Base-by-base conservation (phyloP, 345 rosid genomes). In the Hibiscus mutabilis region DNA sequence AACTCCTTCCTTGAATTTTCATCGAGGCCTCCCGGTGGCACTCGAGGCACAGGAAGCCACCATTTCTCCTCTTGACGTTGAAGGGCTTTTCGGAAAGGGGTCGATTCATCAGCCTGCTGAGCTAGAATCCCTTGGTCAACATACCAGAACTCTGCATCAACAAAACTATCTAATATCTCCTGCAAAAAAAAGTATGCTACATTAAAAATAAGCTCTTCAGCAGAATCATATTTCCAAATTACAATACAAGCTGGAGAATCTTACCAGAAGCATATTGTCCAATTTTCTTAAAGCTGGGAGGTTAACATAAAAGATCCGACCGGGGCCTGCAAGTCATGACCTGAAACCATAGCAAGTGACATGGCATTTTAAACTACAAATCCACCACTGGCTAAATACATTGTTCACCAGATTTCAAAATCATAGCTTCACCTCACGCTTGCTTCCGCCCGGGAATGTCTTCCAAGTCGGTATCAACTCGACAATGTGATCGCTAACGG, bases 41-140 rank as follows among this genome's bases (percentile, higher is more conserved):
- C 91, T n/a, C 91, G 86, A 71, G 99, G 99, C 74, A 92, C 91
- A 0, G 99, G 99, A 15, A 96, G 87, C 99, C 99, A 96, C 99
- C 99, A 96, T 79, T 96, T 96, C 70, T 92, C 98, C 78, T 95
- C 99, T 74, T 90, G 99, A 44, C 99, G 97, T 76, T 86, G 97
- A 76, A 95, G 83, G 61, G 85, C 78, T 75, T 82, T 85, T 4
- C 84, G 84, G 59, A 87, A 92, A 63, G 99, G 89, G 6, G 90
- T 15, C 16, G 98, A 88, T 11, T 91, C 98, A 64, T 88, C 93
- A 19, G 88, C 74, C 70, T 90, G 97, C 11, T 85, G 81, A 1
- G 94, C 87, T 76, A 91, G 74, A 77, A 96, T 89, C 65, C 98
- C 98, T 81, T 92, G 97, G 62, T 96, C 98, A 56, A 91, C 90